Conservation (phyloP, 2,329 filamentous ascomycete species). For the Penicillium freii region DNA sequence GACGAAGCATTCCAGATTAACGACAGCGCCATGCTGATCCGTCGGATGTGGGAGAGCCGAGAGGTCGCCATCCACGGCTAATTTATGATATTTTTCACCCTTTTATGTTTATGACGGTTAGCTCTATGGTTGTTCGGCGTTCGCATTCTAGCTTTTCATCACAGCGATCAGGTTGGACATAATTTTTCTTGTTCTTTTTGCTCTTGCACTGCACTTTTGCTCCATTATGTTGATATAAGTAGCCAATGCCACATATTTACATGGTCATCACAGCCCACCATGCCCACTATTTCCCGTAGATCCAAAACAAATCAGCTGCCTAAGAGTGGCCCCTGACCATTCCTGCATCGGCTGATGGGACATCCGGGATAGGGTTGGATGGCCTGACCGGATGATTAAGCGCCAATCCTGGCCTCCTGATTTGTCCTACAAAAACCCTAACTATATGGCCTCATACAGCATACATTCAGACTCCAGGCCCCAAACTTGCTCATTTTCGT, state of each 20-base stretch:
- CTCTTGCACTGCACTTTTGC: not conserved
- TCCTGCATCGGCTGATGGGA: not conserved
- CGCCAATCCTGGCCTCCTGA: slow-evolving; percentile 16
- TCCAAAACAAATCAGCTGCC: slow-evolving; percentile 1
- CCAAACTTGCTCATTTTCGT: not conserved
- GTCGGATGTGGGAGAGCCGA: slow-evolving; percentile 46
- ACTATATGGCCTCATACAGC: not conserved
- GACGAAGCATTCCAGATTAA: slow-evolving; percentile 29
- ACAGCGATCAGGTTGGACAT: slow-evolving; percentile 6
- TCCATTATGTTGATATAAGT: slow-evolving; percentile 3
- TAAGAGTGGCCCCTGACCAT: not conserved
- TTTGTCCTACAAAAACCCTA: slow-evolving; percentile 16
- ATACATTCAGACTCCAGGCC: not conserved
- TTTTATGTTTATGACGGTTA: slow-evolving; percentile 20
- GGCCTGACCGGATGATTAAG: slow-evolving; percentile 21
- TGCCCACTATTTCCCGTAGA: not conserved
- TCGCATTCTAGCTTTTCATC: slow-evolving; percentile 8
- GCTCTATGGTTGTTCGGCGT: slow-evolving; percentile 15
- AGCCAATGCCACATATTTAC: slow-evolving; percentile 1
- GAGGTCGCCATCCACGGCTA: slow-evolving; percentile 40
- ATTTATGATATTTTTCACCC: slow-evolving; percentile 17
- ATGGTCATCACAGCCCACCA: not conserved
- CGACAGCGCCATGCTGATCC: slow-evolving; percentile 42
- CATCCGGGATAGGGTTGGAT: slow-evolving; percentile 3
- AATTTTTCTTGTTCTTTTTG: not conserved